Base-by-base conservation (phyloP, 306 rosid species). In the Boehmeria nivea region DNA sequence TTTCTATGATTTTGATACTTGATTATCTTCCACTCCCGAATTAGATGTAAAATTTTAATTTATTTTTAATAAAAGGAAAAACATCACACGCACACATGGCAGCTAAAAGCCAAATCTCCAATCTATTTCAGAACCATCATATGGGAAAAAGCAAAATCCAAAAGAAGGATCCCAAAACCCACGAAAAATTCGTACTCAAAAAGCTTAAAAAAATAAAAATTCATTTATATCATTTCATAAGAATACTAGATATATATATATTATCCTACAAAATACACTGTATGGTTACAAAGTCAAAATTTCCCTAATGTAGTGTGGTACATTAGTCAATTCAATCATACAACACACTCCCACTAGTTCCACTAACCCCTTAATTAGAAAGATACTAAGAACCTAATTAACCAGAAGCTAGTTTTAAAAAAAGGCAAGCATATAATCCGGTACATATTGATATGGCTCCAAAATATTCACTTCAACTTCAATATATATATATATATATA, bases 341-440 rank as follows among this genome's bases (percentile, higher is more conserved):
- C 11, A 9, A 17, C 51, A 44, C 46, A n/a, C 61, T 63, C 64
- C 82, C 69, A 55, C 68, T 44, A 61, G 22, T 25, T 17, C 50
- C 63, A 24, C 37, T 22, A 18, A 9, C 2, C 51, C 74, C 74
- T 51, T 64, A 78, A 67, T 60, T 54, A 52, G 78, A 64, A 73
- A 61, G 65, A 71, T 61, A 65, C 68, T 18, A 60, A 10, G 65
- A 68, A 63, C 70, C 61, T 38, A 36, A 54, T 54, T 8, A 47
- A 72, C 65, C 38, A 58, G 61, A 66, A 59, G 59, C 54, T 26
- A 61, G 70, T 47, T 31, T 40, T 47, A 75, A 63, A 46, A 73
- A 78, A 80, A 66, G 36, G 16, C 19, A 24, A 28, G 85, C 83
- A 75, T 63, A 75, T 57, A 63, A 57, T 75, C 70, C 12, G 57